Conservation (phyloP, 164 flowering plant genomes). For the Santalum album region DNA sequence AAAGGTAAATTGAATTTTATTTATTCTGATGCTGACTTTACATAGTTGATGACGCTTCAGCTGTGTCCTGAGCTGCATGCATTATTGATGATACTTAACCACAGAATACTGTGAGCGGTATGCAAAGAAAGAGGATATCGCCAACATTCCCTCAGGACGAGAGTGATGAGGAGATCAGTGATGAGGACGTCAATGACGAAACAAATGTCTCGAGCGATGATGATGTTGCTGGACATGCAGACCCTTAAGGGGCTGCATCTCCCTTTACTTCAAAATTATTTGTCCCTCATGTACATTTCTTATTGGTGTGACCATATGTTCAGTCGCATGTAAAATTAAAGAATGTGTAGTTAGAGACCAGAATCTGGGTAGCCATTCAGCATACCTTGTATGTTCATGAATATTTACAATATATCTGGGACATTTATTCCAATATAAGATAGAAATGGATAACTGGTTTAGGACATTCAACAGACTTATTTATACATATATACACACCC, state of each 20-base stretch:
- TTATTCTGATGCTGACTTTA: not conserved
- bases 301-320: not conserved
- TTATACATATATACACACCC: too few relatives aligned
- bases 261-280: not conserved
- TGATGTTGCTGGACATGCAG: conserved; percentile 31
- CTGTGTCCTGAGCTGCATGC: not conserved
- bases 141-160: conserved; percentile 16
- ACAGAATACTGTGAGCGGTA: conserved; percentile 53
- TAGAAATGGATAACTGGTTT: not conserved
- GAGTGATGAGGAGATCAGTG: conserved; percentile 28
- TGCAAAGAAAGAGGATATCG: conserved; percentile 37
- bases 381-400: not conserved
- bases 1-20: conserved; percentile 24
- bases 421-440: not conserved
- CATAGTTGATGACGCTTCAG: not conserved
- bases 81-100: conserved; percentile 5
- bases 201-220: conserved; percentile 20
- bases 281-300: not conserved
- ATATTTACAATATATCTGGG: not conserved
- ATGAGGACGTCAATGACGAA: conserved; percentile 38
- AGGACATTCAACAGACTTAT: not conserved
- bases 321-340: too few relatives aligned
- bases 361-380: not conserved
- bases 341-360: not conserved
- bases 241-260: conserved; percentile 23